A percentile compares a stretch with the other conserved stretches of the same genome.
These are phyloP conservation scores for Sphagnum magellanicum DNA, from an alignment of 228 moss, liverwort and hornwort genomes.

Conservation along the genomic window DNA sequence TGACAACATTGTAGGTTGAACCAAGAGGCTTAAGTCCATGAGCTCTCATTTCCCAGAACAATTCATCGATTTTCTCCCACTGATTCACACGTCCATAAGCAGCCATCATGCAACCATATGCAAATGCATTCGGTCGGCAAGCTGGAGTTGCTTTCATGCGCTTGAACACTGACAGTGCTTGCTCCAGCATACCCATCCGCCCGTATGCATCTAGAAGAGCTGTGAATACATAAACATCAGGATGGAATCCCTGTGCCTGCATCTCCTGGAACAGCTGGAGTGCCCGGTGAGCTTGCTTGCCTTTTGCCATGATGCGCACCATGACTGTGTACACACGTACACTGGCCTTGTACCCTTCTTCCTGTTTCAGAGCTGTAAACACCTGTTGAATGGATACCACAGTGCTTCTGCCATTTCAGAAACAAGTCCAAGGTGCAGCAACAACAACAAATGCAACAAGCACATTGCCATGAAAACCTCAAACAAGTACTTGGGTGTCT, in stretches of 20 bases:
- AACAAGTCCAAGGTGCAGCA: neutral
- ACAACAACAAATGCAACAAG: too few species aligned
- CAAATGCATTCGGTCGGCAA: conserved; percentile 54
- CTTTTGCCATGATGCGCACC: conserved; percentile 66
- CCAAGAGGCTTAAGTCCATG: conserved; percentile 39
- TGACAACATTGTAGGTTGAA: conserved; percentile 61
- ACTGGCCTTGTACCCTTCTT: conserved; percentile 41
- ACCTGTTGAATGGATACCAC: conserved; percentile 21
- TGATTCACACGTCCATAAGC: conserved; percentile 61
- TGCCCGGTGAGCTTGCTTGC: conserved; percentile 63
- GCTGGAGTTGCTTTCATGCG: conserved; percentile 56
- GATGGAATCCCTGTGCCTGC: conserved; percentile 32
- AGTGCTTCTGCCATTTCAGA: neutral
- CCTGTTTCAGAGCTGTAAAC: conserved; percentile 66
- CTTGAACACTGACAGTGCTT: conserved; percentile 54
- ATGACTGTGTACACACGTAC: conserved; percentile 56
- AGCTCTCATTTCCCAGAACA: conserved; percentile 47
- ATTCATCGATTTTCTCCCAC: conserved; percentile 57
- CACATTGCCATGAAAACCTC: neutral
- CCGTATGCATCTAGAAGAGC: conserved; percentile 69
- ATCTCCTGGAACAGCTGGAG: conserved; percentile 70
- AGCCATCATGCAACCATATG: conserved; percentile 67
- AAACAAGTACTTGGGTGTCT: neutral
- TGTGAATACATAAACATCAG: conserved; percentile 56
- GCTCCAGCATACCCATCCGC: conserved; percentile 57